phyloP scores from a whole-genome alignment of 257 asterid genomes.

The Solanum habrochaites region DNA sequence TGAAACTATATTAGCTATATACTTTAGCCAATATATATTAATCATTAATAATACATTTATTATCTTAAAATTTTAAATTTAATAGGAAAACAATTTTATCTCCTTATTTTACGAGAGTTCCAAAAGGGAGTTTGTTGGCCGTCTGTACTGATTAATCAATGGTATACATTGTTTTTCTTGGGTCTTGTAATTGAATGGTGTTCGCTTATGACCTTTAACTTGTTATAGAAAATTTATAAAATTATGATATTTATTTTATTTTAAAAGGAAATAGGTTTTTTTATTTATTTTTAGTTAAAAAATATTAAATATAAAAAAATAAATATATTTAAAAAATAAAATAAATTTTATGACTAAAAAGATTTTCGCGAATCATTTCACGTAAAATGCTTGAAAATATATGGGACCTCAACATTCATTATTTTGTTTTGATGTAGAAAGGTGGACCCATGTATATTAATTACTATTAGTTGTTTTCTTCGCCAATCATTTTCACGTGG shows the following conservation, averaged over 20 bases:
- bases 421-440: background rate
- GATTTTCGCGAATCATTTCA: background rate
- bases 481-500: background rate
- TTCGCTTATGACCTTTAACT: background rate
- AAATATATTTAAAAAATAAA: too few relatives aligned
- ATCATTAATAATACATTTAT: fast-evolving
- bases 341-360: too few relatives aligned
- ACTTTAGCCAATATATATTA: too few relatives aligned
- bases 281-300: too few relatives aligned
- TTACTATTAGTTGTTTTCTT: background rate
- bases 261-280: too few relatives aligned
- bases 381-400: background rate
- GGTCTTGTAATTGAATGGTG: background rate
- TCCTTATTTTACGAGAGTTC: background rate
- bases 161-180: background rate
- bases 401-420: background rate
- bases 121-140: background rate
- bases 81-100: too few relatives aligned
- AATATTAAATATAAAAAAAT: too few relatives aligned
- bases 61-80: too few relatives aligned
- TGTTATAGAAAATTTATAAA: background rate
- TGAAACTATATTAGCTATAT: too few relatives aligned
- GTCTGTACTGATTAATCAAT: background rate
- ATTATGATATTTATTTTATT: too few relatives aligned
- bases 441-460: background rate